Evolutionary conservation across 129 eudicot species (phyloP), one percentile per base, ranked within the genome.

Genomic region (Apium graveolens): DNA sequence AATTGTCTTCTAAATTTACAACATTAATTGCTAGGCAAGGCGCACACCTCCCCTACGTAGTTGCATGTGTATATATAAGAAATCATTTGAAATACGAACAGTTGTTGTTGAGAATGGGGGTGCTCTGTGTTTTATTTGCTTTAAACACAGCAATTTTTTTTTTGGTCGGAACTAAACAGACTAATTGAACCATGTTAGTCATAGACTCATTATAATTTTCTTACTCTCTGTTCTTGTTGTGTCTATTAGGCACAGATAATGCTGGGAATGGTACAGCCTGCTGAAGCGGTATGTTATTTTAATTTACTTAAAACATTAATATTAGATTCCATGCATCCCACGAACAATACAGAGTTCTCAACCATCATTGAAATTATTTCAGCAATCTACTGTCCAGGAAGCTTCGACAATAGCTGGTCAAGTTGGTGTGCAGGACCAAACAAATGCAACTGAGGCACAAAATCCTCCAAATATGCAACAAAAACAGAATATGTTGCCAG

Each of bases 221-320:
- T 81, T 71, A 73, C n/a, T 49, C 0, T 76, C 29, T 24, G 48
- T 78, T 43, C 1, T 17, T 60, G 63, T 75, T 32, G 13, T 80
- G 51, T 70, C 49, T 75, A 74, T 65, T 76, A 94, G 98, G 98
- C 97, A 73, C 98, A 94, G 81, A 94, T 94, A 35, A 91, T 94
- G 98, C 98, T 94, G 21, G 97, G 98, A 78, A 91, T 94, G 98
- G 91, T 94, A 82, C 91, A 90, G 85, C 85, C 98, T 39, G 88
- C 98, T 37, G 90, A 91, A 88, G 87, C 85, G 85, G 98, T 90
- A 87, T 69, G 91, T 74, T 55, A 11, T 51, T 12, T 21, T n/a
- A 9, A 3, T 55, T 24, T 63, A 31, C 29, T 72, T 71, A 18
- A n/a, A n/a, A n/a, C n/a, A n/a, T n/a, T n/a, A n/a, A n/a, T n/a